Base-by-base conservation (phyloP, 495 filamentous ascomycete genomes). In the Penicillium goetzii region DNA sequence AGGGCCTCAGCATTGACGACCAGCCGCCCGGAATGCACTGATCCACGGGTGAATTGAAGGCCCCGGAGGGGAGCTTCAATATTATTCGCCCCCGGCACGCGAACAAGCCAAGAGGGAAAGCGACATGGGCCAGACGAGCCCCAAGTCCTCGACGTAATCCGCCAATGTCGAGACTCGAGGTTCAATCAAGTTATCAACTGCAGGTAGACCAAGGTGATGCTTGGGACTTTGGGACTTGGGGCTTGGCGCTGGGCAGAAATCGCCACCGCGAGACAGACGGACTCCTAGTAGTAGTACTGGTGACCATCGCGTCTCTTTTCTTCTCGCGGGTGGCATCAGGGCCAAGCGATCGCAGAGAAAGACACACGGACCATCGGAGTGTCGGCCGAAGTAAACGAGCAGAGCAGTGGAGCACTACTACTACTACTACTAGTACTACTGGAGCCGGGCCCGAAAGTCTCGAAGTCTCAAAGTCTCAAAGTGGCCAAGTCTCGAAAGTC, bases 311-410 rank as follows among this genome's bases (percentile, higher is more conserved):
- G 45, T 26, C 45, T 28, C 45, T 49, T 15, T 15, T 15, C 14
- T 49, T 25, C 8, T 12, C 21, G 3, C 26, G 45, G 26, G 21
- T 49, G 45, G 45, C 45, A 49, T 49, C 23, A 28, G 25, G 50
- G 30, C 28, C 50, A n/a, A n/a, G n/a, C n/a, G 50, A 53, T 53
- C 30, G 50, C 5, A 53, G 15, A 33, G 50, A 53, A 5, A 33
- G 50, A 25, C 26, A 53, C 50, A 54, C 58, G 49, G 58, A 34
- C 59, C 49, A 60, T 40, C 62, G 62, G 57, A 56, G 62, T 32
- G 4, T 56, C 62, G 62, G 62, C 62, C 62, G 62, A 64, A 60
- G 62, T 21, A 34, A 4, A 21, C 19, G 36, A 32, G 52, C 51
- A 47, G 45, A 25, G 45, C 11, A 51, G 47, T 50, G 47, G 47